Evolutionary conservation across 2,329 filamentous ascomycete genomes (phyloP), one percentile per base, ranked within the genome.

Genomic region (Allantophomopsis cytisporea): DNA sequence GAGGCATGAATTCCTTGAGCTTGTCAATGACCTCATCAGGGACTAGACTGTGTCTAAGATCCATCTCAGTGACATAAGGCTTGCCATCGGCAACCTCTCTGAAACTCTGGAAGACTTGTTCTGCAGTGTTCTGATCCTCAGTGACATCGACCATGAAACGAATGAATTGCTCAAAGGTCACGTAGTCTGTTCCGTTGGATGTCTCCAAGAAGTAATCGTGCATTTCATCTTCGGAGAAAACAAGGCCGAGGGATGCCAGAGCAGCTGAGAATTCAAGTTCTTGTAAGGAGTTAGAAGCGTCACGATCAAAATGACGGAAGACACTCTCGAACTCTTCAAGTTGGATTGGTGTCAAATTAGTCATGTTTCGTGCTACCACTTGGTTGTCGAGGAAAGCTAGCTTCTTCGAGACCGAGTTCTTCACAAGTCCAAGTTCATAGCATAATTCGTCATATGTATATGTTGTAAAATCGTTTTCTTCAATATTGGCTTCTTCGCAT

Each of bases 401-500:
- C 63, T 98, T 98, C 68, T 96, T 98, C 47, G 87, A 82, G 20
- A 96, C 89, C 10, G 84, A 91, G 21, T 83, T 81, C 57, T 87
- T 88, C 41, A 96, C 91, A 21, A 98, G 71, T 13, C 85, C 80
- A 42, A 96, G 71, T 62, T 98, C 91, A 62, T 98, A 98, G 43
- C 79, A 78, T 33, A 98, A 71, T 61, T 98, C 91, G 56, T 98
- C 91, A 58, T 96, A 91, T 8, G 89, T 94, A 62, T 96, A 96
- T 7, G 89, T 96, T n/a, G 91, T 98, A 60, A 91, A 96, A 64
- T 98, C 91, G 60, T 98, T 98, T 55, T 98, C 91, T 60, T 98
- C 91, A 47, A 98, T 95, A 58, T 98, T 96, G 45, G 91, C 91
- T 64, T 96, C 89, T 43, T 80, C 74, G 57, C 91, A 98, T 61